Base-by-base conservation (phyloP, 805 yeast genomes). In the Kodamaea fukazawae region DNA sequence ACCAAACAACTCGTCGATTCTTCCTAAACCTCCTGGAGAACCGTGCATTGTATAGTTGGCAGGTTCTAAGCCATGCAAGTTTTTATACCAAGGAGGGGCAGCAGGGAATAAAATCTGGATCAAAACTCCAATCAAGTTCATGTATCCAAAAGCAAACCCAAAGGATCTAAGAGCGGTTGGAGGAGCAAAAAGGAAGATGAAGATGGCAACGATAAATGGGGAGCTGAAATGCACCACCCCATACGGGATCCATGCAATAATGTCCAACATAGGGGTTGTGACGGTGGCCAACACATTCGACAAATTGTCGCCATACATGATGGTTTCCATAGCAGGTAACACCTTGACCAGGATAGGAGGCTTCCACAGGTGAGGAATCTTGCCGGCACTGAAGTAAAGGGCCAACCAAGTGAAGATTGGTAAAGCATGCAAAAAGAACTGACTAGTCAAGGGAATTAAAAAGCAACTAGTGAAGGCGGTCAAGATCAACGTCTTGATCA, bases 61-160 rank as follows among this genome's bases (percentile, higher is more conserved):
- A 22, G 96, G 93, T 40, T 78, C 83, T 44, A 90, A 73, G 1
- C 96, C 96, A 57, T 91, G 83, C 35, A 82, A 61, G 43, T 79
- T 79, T 54, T 86, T 85, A 60, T 91, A 91, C 99, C 99, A 91
- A 13, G 99, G 99, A 10, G 99, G 95, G 39, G 98, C 97, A 36
- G 93, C 86, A 4, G 99, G 96, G 59, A 87, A 88, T 4, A 81
- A 46, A 49, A 88, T 74, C 65, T 93, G 98, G 41, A 78, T 76
- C 26, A 84, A 54, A 23, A 91, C 97, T 32, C 97, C 98, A 37
- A 79, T 60, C 48, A 90, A 62, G 63, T 91, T 93, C 91, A 89
- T 85, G 68, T 85, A 88, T 9, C 99, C 99, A 66, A 93, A 90
- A 3, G 96, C 88, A 67, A 89, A 86, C 2, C 88, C 96, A 63